Evolutionary conservation across 192 early-diverging fungal genomes (phyloP).

Genomic region (Rhizophagus prolifer): DNA sequence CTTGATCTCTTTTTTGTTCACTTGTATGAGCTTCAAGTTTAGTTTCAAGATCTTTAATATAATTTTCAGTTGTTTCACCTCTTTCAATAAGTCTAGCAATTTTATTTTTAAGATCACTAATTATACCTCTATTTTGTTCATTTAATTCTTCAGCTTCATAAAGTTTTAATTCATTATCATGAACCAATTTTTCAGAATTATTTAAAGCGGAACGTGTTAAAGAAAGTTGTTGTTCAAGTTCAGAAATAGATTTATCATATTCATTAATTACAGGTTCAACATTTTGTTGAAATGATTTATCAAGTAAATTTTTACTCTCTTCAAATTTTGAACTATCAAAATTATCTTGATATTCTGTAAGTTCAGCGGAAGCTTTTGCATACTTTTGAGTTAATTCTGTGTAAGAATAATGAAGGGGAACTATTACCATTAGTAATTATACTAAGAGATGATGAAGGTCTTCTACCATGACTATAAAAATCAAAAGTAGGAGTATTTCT

Average conservation of each 20-base stretch:
- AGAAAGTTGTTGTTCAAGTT: slow-evolving; percentile 61
- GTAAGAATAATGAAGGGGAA: slow-evolving; percentile 36
- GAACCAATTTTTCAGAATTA: slow-evolving; percentile 51
- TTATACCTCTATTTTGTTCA: slow-evolving; percentile 25
- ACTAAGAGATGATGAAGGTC: slow-evolving; percentile 11
- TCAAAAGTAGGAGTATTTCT: slow-evolving; percentile 34
- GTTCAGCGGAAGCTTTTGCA: slow-evolving; percentile 50
- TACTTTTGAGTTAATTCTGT: slow-evolving; percentile 55
- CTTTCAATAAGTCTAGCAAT: slow-evolving; percentile 57
- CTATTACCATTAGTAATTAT: neutral
- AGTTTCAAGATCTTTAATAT: slow-evolving; percentile 44
- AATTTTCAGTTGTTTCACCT: slow-evolving; percentile 44
- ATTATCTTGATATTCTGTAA: slow-evolving; percentile 50
- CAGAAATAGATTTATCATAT: slow-evolving; percentile 64
- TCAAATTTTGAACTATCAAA: neutral
- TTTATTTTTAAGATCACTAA: slow-evolving; percentile 42
- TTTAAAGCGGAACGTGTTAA: slow-evolving; percentile 57
- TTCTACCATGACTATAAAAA: slow-evolving; percentile 28
- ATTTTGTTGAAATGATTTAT: slow-evolving; percentile 44
- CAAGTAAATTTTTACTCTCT: neutral
- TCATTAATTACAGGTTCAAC: slow-evolving; percentile 73
- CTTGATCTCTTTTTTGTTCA: slow-evolving; percentile 40
- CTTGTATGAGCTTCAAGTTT: slow-evolving; percentile 33
- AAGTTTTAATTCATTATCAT: slow-evolving; percentile 58
- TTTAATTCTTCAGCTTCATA: slow-evolving; percentile 35